Base-by-base conservation (phyloP, 164 flowering plant species). In the Stephania japonica region DNA sequence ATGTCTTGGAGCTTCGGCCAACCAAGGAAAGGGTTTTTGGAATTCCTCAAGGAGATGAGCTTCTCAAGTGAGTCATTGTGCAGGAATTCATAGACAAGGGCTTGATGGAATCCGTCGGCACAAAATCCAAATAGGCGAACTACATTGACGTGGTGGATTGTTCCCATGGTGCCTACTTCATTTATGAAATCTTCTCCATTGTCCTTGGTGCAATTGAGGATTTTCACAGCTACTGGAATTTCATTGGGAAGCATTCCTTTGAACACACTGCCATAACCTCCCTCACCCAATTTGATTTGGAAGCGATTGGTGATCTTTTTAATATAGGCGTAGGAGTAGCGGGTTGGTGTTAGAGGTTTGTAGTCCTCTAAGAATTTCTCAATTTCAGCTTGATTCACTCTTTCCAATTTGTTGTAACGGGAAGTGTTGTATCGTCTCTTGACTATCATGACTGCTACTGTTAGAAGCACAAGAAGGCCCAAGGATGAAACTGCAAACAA, bases 1-100 rank as follows among this genome's bases (percentile, higher is more conserved):
- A 66, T 66, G 10, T 66, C 69, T 27, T 16, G 69, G 14, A 66
- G 69, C 69, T 66, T 66, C 38, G n/a, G n/a, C 69, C 69, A 66
- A 66, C 69, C 69, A 66, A 66, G 69, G 42, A 18, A 25, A 12
- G 43, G 43, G 16, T 14, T 32, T 42, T 66, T 66, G 42, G 69
- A 16, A n/a, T 66, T 16, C 7, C n/a, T 10, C 5, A 19, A 12
- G 23, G 27, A 66, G n/a, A 66, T 66, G 32, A 5, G 27, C 69
- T 66, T 66, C 42, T 66, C 69, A 8, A 66, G 69, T 27, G 69
- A 66, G 5, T 66, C 69, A 7, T 66, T 66, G 18, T 42, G 69
- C 19, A 66, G 42, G n/a, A 66, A 66, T 23, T 66, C 69, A 14
- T 66, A 66, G 42, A 66, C 42, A 0, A 66, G 69, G 27, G 69